phyloP scores from a whole-genome alignment of 1,139 yeast species.

The Kazachstania sp. region DNA sequence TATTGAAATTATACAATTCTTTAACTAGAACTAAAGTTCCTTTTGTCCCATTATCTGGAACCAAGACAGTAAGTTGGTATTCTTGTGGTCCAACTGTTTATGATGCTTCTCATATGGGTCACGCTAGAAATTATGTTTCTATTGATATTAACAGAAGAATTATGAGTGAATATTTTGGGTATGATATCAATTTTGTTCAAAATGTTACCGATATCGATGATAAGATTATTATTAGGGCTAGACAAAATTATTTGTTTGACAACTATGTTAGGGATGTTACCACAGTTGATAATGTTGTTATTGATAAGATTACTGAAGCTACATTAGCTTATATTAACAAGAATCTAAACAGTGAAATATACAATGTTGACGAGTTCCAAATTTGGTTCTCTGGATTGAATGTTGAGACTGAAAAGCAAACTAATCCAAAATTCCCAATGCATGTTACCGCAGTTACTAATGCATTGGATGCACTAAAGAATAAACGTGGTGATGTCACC shows the following conservation, averaged over 20 bases:
- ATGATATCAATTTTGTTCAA: slow-evolving; percentile 78
- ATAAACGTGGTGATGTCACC: slow-evolving; percentile 22
- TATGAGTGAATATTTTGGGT: slow-evolving; percentile 83
- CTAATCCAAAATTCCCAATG: slow-evolving; percentile 82
- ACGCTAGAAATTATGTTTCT: slow-evolving; percentile 92
- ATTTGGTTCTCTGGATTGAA: slow-evolving; percentile 48
- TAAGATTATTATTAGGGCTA: slow-evolving; percentile 87
- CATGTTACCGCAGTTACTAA: slow-evolving; percentile 54
- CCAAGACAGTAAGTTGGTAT: slow-evolving; percentile 79
- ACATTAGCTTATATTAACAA: slow-evolving; percentile 44
- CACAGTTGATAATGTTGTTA: slow-evolving; percentile 27
- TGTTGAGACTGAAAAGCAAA: slow-evolving; percentile 40
- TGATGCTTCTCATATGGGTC: slow-evolving; percentile 98
- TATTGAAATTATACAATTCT: slow-evolving; percentile 58
- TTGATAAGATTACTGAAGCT: slow-evolving; percentile 37
- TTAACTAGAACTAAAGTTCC: slow-evolving; percentile 73
- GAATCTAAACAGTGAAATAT: slow-evolving; percentile 40
- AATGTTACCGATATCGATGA: slow-evolving; percentile 97
- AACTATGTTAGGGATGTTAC: slow-evolving; percentile 36
- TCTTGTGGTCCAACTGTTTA: slow-evolving; percentile 99
- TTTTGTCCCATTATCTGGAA: slow-evolving; percentile 53
- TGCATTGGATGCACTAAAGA: slow-evolving; percentile 42
- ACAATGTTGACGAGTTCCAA: slow-evolving; percentile 35
- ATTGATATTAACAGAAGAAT: slow-evolving; percentile 88
- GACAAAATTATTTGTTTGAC: slow-evolving; percentile 77